Conservation (phyloP, 495 filamentous ascomycete genomes). For the Xylaria scruposa region DNA sequence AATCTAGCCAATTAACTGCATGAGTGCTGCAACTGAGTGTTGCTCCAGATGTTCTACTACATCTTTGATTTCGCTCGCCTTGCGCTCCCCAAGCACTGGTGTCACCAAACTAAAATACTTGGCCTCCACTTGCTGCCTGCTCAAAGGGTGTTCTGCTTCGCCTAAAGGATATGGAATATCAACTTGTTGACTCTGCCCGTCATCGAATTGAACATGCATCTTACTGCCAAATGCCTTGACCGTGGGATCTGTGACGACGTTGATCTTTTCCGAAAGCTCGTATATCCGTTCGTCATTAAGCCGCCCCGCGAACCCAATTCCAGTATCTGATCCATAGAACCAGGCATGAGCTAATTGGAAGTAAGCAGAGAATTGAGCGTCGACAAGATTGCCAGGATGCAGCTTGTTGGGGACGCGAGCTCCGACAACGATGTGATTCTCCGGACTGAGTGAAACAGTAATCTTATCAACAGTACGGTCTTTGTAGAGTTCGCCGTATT, state of each 20-base stretch:
- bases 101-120: constrained; percentile 6
- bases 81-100: background rate
- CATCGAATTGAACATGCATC: background rate
- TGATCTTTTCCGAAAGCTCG: constrained; percentile 2
- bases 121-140: background rate
- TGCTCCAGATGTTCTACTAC: background rate
- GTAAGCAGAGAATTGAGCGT: constrained; percentile 1
- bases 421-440: constrained; percentile 7
- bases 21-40: background rate
- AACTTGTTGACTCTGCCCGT: background rate
- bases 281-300: background rate
- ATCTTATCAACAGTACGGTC: background rate
- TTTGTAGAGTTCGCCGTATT: constrained; percentile 3
- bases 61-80: background rate
- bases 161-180: background rate
- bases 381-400: background rate
- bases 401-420: background rate
- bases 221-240: background rate
- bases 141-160: background rate
- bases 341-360: background rate
- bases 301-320: background rate
- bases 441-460: background rate
- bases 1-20: background rate
- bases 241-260: background rate
- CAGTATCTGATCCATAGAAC: constrained; percentile 5